Conservation (phyloP, 139 green algal species). For the Tetradesmus lagerheimii region DNA sequence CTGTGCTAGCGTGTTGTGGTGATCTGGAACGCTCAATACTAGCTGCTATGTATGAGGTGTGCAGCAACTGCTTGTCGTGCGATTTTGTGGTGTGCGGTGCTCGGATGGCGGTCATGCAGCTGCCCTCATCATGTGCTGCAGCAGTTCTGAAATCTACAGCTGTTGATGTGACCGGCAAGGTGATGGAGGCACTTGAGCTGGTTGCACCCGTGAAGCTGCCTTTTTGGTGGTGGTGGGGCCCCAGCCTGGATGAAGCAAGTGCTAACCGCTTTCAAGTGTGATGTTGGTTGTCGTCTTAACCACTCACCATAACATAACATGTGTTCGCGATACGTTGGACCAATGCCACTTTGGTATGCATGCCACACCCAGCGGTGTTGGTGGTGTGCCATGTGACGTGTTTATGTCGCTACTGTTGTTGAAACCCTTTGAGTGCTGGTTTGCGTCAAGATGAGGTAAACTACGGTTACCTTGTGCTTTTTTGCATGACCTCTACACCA, state of each 20-base stretch:
- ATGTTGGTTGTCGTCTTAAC: no score
- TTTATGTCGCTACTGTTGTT: no score
- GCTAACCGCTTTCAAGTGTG: neutral
- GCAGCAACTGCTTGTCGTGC: neutral
- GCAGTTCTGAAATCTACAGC: neutral
- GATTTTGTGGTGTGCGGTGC: neutral
- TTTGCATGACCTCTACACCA: no score
- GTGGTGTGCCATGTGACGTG: no score
- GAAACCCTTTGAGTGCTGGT: no score
- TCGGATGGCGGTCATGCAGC: neutral
- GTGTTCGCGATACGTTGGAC: no score
- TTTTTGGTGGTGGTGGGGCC: conserved; percentile 39
- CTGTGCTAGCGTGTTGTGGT: neutral
- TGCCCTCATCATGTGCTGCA: neutral
- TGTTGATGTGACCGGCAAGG: neutral
- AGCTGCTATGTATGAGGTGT: neutral
- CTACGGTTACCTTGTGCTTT: no score
- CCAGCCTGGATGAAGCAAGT: neutral
- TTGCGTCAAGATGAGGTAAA: no score
- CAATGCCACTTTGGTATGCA: no score
- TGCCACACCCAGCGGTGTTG: no score
- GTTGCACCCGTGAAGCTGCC: neutral
- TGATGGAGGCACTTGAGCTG: neutral
- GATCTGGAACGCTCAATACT: neutral
- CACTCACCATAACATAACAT: no score